phyloP scores from a whole-genome alignment of 2,329 filamentous ascomycete species.

The Alternaria ethzedia region DNA sequence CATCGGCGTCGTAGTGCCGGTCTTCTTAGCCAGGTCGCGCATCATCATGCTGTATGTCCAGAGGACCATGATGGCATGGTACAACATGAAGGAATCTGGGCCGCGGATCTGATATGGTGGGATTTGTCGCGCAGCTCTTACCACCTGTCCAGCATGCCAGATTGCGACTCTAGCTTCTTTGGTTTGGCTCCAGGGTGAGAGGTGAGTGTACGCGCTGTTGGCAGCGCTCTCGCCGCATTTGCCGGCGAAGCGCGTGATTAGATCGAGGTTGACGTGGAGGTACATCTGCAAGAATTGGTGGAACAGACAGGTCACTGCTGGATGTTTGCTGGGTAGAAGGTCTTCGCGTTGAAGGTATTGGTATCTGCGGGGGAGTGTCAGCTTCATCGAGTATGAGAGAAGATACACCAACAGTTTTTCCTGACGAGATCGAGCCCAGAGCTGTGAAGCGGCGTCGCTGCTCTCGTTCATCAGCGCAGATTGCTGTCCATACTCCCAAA shows the following conservation, averaged over 20 bases:
- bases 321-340: conserved; percentile 4
- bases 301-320: conserved; percentile 30
- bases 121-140: conserved; percentile 19
- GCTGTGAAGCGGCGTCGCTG: conserved; percentile 24
- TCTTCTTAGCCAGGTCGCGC: conserved; percentile 21
- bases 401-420: conserved; percentile 44
- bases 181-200: conserved; percentile 53
- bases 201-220: conserved; percentile 32
- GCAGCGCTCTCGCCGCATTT: conserved; percentile 70
- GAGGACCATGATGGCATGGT: conserved; percentile 29
- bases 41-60: conserved; percentile 36
- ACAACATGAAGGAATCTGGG: conserved; percentile 25
- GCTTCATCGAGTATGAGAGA: conserved; percentile 8
- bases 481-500: conserved; percentile 28
- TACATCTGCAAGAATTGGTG: conserved; percentile 65
- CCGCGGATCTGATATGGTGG: conserved; percentile 27
- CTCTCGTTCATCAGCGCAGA: conserved; percentile 14
- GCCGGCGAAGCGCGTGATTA: conserved; percentile 69
- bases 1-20: not conserved
- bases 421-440: conserved; percentile 25
- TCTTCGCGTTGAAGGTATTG: not conserved
- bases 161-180: conserved; percentile 25
- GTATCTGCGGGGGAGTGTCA: not conserved
- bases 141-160: conserved; percentile 25
- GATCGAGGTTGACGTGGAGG: conserved; percentile 66